phyloP scores from a whole-genome alignment of 345 rosid genomes.

The Populus simonii region DNA sequence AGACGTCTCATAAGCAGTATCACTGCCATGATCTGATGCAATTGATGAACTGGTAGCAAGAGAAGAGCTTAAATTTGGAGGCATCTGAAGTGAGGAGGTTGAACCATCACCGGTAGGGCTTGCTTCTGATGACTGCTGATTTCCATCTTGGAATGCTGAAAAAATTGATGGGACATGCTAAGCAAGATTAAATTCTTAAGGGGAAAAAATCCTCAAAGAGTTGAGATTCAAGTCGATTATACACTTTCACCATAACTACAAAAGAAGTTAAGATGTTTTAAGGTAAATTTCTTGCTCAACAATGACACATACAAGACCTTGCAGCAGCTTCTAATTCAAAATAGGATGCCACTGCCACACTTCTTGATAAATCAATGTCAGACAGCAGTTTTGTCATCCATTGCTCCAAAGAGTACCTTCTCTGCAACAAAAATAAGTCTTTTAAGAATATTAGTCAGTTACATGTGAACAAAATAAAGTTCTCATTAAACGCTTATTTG shows the following conservation, averaged over 20 bases:
- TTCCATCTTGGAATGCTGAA: constrained; percentile 90
- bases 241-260: not conserved
- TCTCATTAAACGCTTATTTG: not conserved
- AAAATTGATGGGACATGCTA: constrained; percentile 13
- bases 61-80: constrained; percentile 50
- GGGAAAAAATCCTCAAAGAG: not conserved
- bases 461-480: not conserved
- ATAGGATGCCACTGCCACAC: constrained; percentile 83
- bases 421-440: constrained; percentile 64
- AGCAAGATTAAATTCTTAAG: not conserved
- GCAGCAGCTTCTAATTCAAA: constrained; percentile 99
- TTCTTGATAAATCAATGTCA: constrained; percentile 92
- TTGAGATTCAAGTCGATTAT: not conserved
- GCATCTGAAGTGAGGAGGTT: constrained; percentile 40
- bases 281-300: constrained; percentile 21
- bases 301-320: constrained; percentile 78
- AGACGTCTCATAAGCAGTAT: constrained; percentile 88
- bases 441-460: constrained; percentile 38
- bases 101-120: constrained; percentile 41
- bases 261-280: constrained; percentile 7
- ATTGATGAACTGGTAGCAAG: constrained; percentile 60
- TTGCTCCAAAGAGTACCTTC: constrained; percentile 91
- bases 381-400: constrained; percentile 94
- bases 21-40: constrained; percentile 91
- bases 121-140: constrained; percentile 49